Base-by-base conservation (phyloP, 495 filamentous ascomycete genomes). In the Pyrenopolyporus hunteri region DNA sequence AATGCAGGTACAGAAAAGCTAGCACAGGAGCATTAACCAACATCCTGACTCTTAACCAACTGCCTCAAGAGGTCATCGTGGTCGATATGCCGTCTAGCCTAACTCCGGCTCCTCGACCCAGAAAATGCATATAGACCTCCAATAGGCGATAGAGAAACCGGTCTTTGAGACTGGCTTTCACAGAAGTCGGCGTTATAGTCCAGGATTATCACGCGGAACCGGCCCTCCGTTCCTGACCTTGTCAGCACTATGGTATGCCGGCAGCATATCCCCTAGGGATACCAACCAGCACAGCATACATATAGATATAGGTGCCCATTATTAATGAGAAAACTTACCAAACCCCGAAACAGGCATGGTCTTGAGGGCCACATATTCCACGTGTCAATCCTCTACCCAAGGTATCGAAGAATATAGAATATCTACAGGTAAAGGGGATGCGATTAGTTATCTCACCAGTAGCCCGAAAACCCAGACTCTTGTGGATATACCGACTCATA, bases 131-230 rank as follows among this genome's bases (percentile, higher is more conserved):
- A 6, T 17, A 54, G 28, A 4, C 7, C 37, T 42, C 14, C 50
- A 43, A 31, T 42, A 17, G 11, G 17, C 28, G 31, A 54, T 23
- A 19, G 37, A 19, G n/a, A n/a, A n/a, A n/a, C n/a, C n/a, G n/a
- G n/a, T n/a, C n/a, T n/a, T n/a, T n/a, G n/a, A n/a, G n/a, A n/a
- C n/a, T n/a, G n/a, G n/a, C n/a, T n/a, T n/a, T n/a, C n/a, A n/a
- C 26, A 5, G 17, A 29, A 37, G 10, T 29, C 52, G 20, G 37
- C 23, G 3, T 39, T 10, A 19, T 28, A 19, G 16, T 28, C 48
- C 53, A 49, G 61, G 48, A 55, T 58, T 10, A 59, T 39, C 55
- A 53, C 59, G 55, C 29, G 28, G 36, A 28, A 11, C n/a, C 31
- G 42, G 26, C 13, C 42, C 2, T 44, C 26, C 3, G 10, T 29